phyloP scores from a whole-genome alignment of 495 filamentous ascomycete genomes.

The Monascus purpureus region DNA sequence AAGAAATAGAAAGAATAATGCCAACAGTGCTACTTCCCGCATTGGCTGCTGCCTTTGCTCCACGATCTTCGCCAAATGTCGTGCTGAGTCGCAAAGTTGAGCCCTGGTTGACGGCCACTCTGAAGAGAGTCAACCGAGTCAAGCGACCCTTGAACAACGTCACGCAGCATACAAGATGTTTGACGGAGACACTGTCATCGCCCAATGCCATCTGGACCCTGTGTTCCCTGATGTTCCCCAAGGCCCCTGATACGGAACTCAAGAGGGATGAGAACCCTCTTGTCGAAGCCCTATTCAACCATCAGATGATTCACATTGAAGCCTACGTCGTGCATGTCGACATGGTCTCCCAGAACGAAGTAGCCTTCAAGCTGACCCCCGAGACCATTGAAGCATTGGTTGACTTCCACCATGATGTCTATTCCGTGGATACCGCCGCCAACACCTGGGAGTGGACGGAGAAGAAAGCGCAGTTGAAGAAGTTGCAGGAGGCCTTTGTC shows the following conservation, averaged over 20 bases:
- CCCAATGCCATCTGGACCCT: constrained; percentile 90
- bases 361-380: constrained; percentile 95
- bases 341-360: constrained; percentile 95
- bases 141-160: constrained; percentile 98
- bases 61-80: constrained; percentile 86
- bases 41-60: constrained; percentile 92
- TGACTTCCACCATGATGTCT: constrained; percentile 94
- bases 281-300: constrained; percentile 84
- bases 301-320: constrained; percentile 87
- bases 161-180: constrained; percentile 87
- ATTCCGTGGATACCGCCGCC: constrained; percentile 80
- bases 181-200: constrained; percentile 91
- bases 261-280: constrained; percentile 75
- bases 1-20: constrained; percentile 95
- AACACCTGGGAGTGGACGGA: constrained; percentile 93
- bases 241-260: constrained; percentile 79
- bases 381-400: constrained; percentile 92
- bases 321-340: constrained; percentile 99
- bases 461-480: constrained; percentile 93
- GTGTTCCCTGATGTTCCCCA: constrained; percentile 83
- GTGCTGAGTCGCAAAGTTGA: constrained; percentile 90
- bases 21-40: constrained; percentile 83
- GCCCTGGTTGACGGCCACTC: constrained; percentile 90
- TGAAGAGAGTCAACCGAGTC: constrained; percentile 94
- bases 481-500: constrained; percentile 92